Evolutionary conservation across 371 early-diverging fungal species (phyloP).

Genomic region (Ordospora colligata): DNA sequence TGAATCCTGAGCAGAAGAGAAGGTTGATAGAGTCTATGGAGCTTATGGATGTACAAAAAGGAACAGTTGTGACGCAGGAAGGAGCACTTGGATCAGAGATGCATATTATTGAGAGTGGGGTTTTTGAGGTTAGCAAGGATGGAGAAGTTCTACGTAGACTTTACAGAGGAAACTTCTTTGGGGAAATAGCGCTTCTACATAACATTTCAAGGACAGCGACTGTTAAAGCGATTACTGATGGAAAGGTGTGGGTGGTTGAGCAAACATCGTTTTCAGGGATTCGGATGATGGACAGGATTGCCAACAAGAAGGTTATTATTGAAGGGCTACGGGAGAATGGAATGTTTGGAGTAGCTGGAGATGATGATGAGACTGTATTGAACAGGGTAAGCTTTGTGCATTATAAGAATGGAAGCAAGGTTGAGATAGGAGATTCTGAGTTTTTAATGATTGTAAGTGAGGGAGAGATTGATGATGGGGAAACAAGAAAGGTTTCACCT

Average conservation of each 20-base stretch:
- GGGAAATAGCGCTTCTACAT: slow-evolving; percentile 86
- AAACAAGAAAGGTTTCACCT: not conserved
- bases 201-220: slow-evolving; percentile 80
- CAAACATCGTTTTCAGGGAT: slow-evolving; percentile 51
- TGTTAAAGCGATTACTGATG: slow-evolving; percentile 69
- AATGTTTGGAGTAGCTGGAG: slow-evolving; percentile 14
- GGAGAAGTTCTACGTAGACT: slow-evolving; percentile 55
- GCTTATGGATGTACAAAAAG: slow-evolving; percentile 45
- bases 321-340: slow-evolving; percentile 20
- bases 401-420: slow-evolving; percentile 1
- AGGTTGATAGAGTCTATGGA: slow-evolving; percentile 53
- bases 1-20: slow-evolving; percentile 51
- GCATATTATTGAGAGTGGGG: slow-evolving; percentile 85
- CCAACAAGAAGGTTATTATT: slow-evolving; percentile 34
- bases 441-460: slow-evolving; percentile 9
- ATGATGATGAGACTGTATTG: slow-evolving; percentile 25
- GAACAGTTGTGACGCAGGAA: slow-evolving; percentile 76
- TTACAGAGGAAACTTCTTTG: slow-evolving; percentile 66
- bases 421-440: not conserved
- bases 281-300: slow-evolving; percentile 40
- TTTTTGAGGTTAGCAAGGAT: slow-evolving; percentile 75
- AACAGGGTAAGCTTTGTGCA: slow-evolving; percentile 14
- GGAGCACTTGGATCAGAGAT: slow-evolving; percentile 89
- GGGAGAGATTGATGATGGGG: slow-evolving; percentile 14
- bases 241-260: slow-evolving; percentile 72